Evolutionary conservation across 139 green algal genomes (phyloP).

Genomic region (Raphidocelis subcapitata): DNA sequence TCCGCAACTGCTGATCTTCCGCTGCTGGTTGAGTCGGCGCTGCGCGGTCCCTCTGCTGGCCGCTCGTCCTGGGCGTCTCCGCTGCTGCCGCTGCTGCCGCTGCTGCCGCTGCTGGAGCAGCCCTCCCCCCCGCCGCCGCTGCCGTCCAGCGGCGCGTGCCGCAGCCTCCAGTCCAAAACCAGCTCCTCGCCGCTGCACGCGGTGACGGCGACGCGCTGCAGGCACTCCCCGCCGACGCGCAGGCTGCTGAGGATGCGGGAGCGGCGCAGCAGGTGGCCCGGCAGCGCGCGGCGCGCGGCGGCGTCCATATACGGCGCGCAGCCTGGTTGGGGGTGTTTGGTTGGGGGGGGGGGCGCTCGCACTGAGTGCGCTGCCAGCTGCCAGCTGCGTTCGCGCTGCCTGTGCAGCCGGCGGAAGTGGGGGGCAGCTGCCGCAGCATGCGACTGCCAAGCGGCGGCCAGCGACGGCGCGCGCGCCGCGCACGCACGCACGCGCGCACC

Average conservation of each 20-base stretch:
- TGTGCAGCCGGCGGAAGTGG: too few relatives aligned
- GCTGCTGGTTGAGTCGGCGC: too few relatives aligned
- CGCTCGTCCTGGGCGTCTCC: too few relatives aligned
- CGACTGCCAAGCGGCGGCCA: neutral
- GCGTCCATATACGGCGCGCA: constrained; percentile 25
- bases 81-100: too few relatives aligned
- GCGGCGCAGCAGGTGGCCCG: constrained; percentile 61
- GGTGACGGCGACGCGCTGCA: constrained; percentile 19
- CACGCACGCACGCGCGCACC: neutral
- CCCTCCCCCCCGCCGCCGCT: neutral
- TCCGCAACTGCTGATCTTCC: too few relatives aligned
- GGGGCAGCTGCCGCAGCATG: too few relatives aligned
- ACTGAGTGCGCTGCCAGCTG: too few relatives aligned
- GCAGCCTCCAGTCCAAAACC: neutral
- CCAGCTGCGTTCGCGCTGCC: too few relatives aligned
- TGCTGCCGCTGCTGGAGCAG: too few relatives aligned
- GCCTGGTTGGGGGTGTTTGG: neutral
- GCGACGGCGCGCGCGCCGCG: neutral
- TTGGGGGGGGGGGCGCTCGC: too few relatives aligned
- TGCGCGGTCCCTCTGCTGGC: too few relatives aligned
- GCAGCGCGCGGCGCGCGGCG: constrained; percentile 47
- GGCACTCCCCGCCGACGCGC: constrained; percentile 16
- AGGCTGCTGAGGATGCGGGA: constrained; percentile 59
- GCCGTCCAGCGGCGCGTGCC: neutral
- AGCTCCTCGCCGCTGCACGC: constrained; percentile 27